Conservation (phyloP, 2,329 filamentous ascomycete genomes). For the Phyllosticta capitalensis region DNA sequence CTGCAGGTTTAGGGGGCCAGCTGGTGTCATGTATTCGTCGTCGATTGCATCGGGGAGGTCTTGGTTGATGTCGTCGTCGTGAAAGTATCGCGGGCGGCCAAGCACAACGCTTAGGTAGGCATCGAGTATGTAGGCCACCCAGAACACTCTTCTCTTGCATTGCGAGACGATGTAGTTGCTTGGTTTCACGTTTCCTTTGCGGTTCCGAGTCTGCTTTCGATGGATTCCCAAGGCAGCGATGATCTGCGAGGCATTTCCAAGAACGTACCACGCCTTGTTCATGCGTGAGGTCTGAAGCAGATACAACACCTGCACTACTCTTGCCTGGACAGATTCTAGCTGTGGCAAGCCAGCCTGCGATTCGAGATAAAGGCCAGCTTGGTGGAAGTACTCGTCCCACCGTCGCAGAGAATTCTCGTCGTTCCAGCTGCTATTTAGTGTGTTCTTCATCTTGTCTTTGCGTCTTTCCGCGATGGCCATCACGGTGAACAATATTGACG, state of each 20-base stretch:
- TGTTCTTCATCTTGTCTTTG: neutral
- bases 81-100: conserved; percentile 50
- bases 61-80: conserved; percentile 56
- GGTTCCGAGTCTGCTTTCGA: conserved; percentile 28
- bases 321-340: conserved; percentile 48
- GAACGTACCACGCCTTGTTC: conserved; percentile 52
- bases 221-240: conserved; percentile 39
- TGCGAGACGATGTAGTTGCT: conserved; percentile 41
- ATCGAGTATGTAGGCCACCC: conserved; percentile 53
- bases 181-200: conserved; percentile 17
- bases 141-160: conserved; percentile 50
- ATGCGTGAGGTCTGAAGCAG: conserved; percentile 49
- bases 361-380: conserved; percentile 33
- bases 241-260: conserved; percentile 48
- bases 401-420: too few relatives aligned
- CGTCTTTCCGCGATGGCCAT: conserved; percentile 41
- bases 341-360: conserved; percentile 44
- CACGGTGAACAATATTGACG: conserved; percentile 25
- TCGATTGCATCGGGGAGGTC: conserved; percentile 47
- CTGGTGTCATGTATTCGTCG: conserved; percentile 46
- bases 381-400: conserved; percentile 38
- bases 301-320: conserved; percentile 49
- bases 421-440: conserved; percentile 25
- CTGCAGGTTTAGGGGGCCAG: too few relatives aligned
- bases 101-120: conserved; percentile 56